These are phyloP conservation scores for Penicillium sumatraense DNA, from an alignment of 2,329 filamentous ascomycete genomes.

Conservation along the genomic window DNA sequence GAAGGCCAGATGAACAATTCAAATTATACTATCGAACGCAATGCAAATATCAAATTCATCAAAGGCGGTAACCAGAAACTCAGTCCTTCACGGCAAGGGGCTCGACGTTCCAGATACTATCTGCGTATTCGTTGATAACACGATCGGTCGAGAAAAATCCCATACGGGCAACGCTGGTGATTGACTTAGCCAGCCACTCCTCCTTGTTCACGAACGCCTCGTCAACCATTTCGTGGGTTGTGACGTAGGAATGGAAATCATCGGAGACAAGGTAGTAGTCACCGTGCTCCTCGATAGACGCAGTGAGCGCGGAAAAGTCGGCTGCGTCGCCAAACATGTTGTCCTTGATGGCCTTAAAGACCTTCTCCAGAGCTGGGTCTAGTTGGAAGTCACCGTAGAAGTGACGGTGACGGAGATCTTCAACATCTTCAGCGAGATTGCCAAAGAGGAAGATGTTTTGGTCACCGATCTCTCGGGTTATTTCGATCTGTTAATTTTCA, in stretches of 20 bases:
- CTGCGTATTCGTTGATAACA: constrained; percentile 96
- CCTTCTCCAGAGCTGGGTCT: constrained; percentile 75
- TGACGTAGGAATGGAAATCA: constrained; percentile 93
- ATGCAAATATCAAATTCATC: background rate
- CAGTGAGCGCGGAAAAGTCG: constrained; percentile 81
- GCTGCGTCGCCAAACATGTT: constrained; percentile 79
- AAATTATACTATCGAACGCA: constrained; percentile 1
- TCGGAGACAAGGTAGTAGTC: constrained; percentile 98
- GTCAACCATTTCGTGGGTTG: constrained; percentile 89
- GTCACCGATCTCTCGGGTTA: constrained; percentile 94
- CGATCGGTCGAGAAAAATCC: constrained; percentile 96
- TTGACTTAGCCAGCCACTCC: constrained; percentile 88
- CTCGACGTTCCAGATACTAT: constrained; percentile 96
- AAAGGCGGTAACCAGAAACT: background rate
- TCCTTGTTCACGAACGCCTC: constrained; percentile 91
- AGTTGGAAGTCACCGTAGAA: constrained; percentile 79
- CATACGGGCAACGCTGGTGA: constrained; percentile 88
- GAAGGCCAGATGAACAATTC: no score
- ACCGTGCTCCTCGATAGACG: constrained; percentile 86
- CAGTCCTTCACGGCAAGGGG: constrained; percentile 61
- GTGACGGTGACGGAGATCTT: constrained; percentile 90
- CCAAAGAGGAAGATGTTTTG: constrained; percentile 99
- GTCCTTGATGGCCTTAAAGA: constrained; percentile 81
- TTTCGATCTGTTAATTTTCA: constrained; percentile 74
- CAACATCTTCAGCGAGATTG: constrained; percentile 92